Percentiles rank a stretch among this genome's conserved stretches.
Conservation (phyloP, 306 rosid species). For the Vigna reflexopilosa region DNA sequence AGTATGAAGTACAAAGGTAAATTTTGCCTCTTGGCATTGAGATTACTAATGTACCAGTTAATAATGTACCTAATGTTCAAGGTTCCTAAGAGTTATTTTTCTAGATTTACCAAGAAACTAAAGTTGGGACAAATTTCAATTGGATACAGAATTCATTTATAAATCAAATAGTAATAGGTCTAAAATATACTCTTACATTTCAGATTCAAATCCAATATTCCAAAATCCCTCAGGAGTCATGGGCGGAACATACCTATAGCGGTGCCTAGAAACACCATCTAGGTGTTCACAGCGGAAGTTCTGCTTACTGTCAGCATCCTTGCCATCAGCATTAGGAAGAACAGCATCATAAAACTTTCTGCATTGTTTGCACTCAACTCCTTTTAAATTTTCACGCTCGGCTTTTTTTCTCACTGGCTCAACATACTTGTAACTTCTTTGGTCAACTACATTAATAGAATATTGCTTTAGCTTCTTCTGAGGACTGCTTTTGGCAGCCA, state of each 20-base stretch:
- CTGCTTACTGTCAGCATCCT: slow-evolving; percentile 51
- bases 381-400: slow-evolving; percentile 86
- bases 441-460: slow-evolving; percentile 48
- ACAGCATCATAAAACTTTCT: slow-evolving; percentile 91
- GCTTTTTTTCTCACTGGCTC: slow-evolving; percentile 95
- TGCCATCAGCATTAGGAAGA: slow-evolving; percentile 66
- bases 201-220: slow-evolving; percentile 98
- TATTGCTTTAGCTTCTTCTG: slow-evolving; percentile 61
- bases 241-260: slow-evolving; percentile 90
- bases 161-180: slow-evolving; percentile 3
- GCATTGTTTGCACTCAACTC: slow-evolving; percentile 95
- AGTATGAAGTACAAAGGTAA: slow-evolving; percentile 25
- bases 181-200: slow-evolving; percentile 52
- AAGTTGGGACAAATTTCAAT: slow-evolving; percentile 9
- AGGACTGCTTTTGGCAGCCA: slow-evolving; percentile 57
- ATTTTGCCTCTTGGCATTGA: slow-evolving; percentile 24
- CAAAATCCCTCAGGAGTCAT: slow-evolving; percentile 99
- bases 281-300: slow-evolving; percentile 83
- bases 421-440: slow-evolving; percentile 73
- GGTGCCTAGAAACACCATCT: slow-evolving; percentile 97
- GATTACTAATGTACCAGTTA: not conserved
- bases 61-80: slow-evolving; percentile 4
- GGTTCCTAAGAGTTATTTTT: not conserved
- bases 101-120: slow-evolving; percentile 31
- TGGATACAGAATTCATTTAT: slow-evolving; percentile 27